Percentiles rank a stretch among this genome's conserved stretches.
Conservation (phyloP, 345 rosid genomes). For the Gossypium ekmanianum region DNA sequence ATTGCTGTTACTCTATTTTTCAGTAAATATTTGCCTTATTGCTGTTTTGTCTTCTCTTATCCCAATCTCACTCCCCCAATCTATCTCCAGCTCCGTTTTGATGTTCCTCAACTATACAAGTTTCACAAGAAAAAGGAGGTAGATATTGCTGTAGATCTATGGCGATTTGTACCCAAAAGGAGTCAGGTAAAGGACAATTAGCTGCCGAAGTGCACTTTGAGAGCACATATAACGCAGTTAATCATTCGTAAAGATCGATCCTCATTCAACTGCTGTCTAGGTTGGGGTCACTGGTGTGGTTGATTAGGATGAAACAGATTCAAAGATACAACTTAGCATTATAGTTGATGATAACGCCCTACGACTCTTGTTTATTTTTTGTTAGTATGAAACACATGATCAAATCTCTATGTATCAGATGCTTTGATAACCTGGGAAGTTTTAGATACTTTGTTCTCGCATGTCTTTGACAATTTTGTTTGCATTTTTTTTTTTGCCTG, state of each 20-base stretch:
- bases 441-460: too few relatives aligned
- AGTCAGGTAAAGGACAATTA: conserved; percentile 17
- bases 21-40: conserved; percentile 7
- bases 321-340: background rate
- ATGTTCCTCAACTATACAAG: conserved; percentile 75
- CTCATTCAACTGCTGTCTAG: background rate
- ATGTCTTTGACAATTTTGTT: too few relatives aligned
- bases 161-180: conserved; percentile 76
- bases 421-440: too few relatives aligned
- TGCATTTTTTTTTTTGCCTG: too few relatives aligned
- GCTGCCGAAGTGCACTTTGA: background rate
- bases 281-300: background rate
- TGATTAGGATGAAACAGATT: background rate
- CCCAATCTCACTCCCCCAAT: background rate
- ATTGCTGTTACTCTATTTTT: background rate
- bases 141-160: conserved; percentile 87
- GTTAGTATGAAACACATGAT: background rate
- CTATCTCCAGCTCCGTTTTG: conserved; percentile 61
- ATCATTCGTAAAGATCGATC: background rate
- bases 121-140: conserved; percentile 86
- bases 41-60: background rate
- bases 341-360: background rate
- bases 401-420: background rate
- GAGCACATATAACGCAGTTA: background rate
- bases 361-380: background rate